These are phyloP conservation scores for Jaminaea rosea DNA, from an alignment of 1,284 basidiomycete genomes.

Conservation along the genomic window DNA sequence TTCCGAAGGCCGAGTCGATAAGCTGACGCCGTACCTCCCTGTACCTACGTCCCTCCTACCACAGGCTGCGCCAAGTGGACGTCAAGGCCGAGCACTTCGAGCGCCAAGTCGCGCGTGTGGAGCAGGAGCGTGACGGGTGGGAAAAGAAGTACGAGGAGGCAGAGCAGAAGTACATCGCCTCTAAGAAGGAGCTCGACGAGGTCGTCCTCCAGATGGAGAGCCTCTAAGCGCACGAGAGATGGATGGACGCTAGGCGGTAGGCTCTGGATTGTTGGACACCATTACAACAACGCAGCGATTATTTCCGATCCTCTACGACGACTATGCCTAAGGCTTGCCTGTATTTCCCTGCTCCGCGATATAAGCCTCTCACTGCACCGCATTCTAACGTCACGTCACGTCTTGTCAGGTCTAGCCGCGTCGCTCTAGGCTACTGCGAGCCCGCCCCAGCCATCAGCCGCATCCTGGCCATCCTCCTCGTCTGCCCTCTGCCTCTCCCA, in stretches of 20 bases:
- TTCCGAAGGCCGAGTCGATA: neutral
- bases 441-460: too few species aligned
- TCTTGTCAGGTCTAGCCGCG: too few species aligned
- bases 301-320: too few species aligned
- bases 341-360: too few species aligned
- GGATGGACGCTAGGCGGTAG: too few species aligned
- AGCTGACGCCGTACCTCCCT: neutral
- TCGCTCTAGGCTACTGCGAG: too few species aligned
- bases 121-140: constrained; percentile 86
- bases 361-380: too few species aligned
- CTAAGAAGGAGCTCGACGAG: constrained; percentile 80
- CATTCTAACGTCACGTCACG: too few species aligned
- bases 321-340: too few species aligned
- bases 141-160: constrained; percentile 91
- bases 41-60: neutral
- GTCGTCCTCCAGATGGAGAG: constrained; percentile 72
- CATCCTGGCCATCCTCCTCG: constrained; percentile 1
- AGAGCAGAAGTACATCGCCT: constrained; percentile 62
- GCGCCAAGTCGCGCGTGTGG: constrained; percentile 73
- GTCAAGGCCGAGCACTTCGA: constrained; percentile 99
- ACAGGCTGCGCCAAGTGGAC: constrained; percentile 87
- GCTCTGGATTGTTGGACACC: too few species aligned
- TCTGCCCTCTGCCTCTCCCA: constrained; percentile 57
- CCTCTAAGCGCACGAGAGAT: constrained; percentile 57
- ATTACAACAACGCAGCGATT: too few species aligned